A percentile compares a stretch with the other conserved stretches of the same genome.
These are phyloP conservation scores for Apiotrichum porosum DNA, from an alignment of 1,284 basidiomycete species.

Conservation along the genomic window DNA sequence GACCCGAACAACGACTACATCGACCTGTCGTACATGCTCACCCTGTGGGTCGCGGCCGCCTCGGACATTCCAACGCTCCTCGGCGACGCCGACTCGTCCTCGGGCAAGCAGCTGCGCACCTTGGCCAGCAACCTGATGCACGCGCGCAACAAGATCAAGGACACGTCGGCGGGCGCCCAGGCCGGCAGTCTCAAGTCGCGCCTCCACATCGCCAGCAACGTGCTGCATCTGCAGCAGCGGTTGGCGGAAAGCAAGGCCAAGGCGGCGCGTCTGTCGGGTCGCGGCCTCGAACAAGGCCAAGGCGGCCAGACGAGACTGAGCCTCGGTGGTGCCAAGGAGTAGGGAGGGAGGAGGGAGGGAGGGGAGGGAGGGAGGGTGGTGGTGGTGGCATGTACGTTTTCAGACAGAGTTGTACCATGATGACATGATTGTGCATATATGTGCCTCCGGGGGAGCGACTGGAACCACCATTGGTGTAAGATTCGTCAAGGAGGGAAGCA, in stretches of 20 bases:
- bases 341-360: no score
- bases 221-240: neutral
- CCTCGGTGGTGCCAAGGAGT: no score
- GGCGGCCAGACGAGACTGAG: constrained; percentile 8
- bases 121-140: no score
- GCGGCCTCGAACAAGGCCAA: neutral
- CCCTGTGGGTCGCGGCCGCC: neutral
- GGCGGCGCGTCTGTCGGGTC: neutral
- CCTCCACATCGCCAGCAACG: neutral
- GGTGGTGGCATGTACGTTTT: no score
- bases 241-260: no score
- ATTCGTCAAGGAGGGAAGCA: no score
- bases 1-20: neutral
- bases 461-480: no score
- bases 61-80: neutral
- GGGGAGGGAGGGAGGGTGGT: no score
- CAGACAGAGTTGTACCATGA: no score
- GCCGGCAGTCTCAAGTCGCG: constrained; percentile 1
- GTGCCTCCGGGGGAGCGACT: no score
- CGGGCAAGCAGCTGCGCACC: neutral
- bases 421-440: no score
- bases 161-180: neutral
- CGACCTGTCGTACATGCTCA: neutral
- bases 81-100: neutral
- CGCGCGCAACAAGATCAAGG: neutral